Percentiles rank a stretch among this genome's conserved stretches.
phyloP scores from a whole-genome alignment of 2,329 filamentous ascomycete species.

The Talaromyces amestolkiae region DNA sequence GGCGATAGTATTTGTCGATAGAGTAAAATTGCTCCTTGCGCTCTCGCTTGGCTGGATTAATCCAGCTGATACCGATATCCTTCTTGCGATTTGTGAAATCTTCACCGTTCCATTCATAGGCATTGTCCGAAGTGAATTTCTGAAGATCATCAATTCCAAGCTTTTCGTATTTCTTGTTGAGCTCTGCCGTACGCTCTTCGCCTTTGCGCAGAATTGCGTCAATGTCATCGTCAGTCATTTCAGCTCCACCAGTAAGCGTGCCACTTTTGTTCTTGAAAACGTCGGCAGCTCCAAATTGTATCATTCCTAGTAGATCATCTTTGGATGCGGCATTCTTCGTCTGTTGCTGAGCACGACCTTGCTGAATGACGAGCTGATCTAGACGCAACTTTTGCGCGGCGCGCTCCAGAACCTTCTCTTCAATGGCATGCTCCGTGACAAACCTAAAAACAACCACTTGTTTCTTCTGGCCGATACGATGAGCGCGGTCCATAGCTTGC shows the following conservation, averaged over 20 bases:
- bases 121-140: conserved; percentile 95
- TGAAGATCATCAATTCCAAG: conserved; percentile 95
- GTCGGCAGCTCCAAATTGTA: conserved; percentile 95
- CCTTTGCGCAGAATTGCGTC: conserved; percentile 83
- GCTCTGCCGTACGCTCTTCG: conserved; percentile 80
- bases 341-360: conserved; percentile 87
- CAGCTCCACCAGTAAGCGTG: conserved; percentile 57
- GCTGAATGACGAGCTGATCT: conserved; percentile 96
- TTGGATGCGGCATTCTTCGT: conserved; percentile 91
- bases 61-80: conserved; percentile 91
- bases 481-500: conserved; percentile 97
- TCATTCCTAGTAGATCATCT: conserved; percentile 95
- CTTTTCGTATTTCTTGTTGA: conserved; percentile 94
- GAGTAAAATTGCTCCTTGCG: conserved; percentile 97
- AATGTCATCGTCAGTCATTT: conserved; percentile 83
- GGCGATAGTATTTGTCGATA: conserved; percentile 97
- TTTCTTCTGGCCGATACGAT: conserved; percentile 98
- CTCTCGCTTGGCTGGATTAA: conserved; percentile 96
- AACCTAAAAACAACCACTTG: conserved; percentile 96
- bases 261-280: conserved; percentile 78
- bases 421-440: conserved; percentile 95
- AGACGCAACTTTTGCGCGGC: conserved; percentile 94
- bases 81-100: conserved; percentile 91
- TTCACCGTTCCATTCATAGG: conserved; percentile 98
- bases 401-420: conserved; percentile 95